A percentile compares a stretch with the other conserved stretches of the same genome.
Conservation (phyloP, 1,139 yeast species). For the Candida neerlandica region DNA sequence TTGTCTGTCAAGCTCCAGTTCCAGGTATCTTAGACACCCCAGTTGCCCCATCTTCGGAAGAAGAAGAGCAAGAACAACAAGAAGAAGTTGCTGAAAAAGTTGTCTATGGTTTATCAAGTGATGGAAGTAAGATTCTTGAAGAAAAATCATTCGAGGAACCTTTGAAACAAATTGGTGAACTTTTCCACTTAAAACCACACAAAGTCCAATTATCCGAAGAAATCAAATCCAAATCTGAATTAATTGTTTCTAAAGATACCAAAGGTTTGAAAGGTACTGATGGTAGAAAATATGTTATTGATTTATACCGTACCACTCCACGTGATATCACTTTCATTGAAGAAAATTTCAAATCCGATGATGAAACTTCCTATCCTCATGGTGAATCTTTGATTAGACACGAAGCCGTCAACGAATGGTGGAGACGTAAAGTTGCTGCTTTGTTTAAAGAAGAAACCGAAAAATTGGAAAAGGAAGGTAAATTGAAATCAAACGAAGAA, state of each 20-base stretch:
- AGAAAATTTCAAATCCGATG: constrained; percentile 43
- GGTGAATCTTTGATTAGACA: constrained; percentile 75
- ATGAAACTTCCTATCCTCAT: constrained; percentile 72
- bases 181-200: constrained; percentile 78
- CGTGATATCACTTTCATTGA: constrained; percentile 78
- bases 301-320: constrained; percentile 82
- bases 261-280: constrained; percentile 89
- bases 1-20: constrained; percentile 92
- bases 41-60: constrained; percentile 31
- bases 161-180: constrained; percentile 65
- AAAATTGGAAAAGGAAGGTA: constrained; percentile 48
- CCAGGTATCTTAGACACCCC: constrained; percentile 84
- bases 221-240: constrained; percentile 41
- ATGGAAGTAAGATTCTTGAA: constrained; percentile 49
- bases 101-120: constrained; percentile 75
- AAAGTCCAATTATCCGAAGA: constrained; percentile 43
- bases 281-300: constrained; percentile 81
- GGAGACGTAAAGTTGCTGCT: constrained; percentile 67
- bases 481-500: constrained; percentile 23
- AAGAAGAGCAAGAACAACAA: constrained; percentile 28
- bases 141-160: constrained; percentile 55
- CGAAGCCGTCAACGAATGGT: constrained; percentile 92
- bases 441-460: constrained; percentile 55
- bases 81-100: constrained; percentile 47
- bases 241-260: constrained; percentile 73